phyloP scores from a whole-genome alignment of 495 filamentous ascomycete species.

The Penicillium taxi region DNA sequence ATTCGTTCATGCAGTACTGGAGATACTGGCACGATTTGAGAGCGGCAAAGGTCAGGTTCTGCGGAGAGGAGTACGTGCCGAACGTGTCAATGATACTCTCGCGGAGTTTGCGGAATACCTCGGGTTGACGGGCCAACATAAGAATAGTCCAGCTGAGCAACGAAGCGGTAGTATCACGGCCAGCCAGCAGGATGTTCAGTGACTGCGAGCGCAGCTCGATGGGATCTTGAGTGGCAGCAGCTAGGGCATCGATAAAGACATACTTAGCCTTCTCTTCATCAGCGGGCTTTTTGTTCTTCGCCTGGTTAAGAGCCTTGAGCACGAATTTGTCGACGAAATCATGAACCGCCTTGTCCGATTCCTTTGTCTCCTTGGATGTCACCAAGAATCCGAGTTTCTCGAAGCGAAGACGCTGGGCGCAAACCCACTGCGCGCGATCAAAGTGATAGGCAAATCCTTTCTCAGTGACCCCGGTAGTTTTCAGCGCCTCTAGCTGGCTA shows the following conservation, averaged over 20 bases:
- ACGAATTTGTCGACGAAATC: slow-evolving; percentile 43
- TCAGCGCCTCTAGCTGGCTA: slow-evolving; percentile 27
- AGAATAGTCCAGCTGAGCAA: slow-evolving; percentile 56
- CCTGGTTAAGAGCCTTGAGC: slow-evolving; percentile 21
- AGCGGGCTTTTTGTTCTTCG: slow-evolving; percentile 5
- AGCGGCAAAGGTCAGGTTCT: slow-evolving; percentile 30
- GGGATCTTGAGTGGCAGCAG: slow-evolving; percentile 28
- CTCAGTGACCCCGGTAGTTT: slow-evolving; percentile 17
- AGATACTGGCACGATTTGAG: slow-evolving; percentile 44
- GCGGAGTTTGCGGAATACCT: slow-evolving; percentile 44
- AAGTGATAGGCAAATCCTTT: slow-evolving; percentile 38
- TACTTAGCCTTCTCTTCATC: slow-evolving; percentile 25
- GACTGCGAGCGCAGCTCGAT: slow-evolving; percentile 51
- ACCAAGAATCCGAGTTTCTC: slow-evolving; percentile 47
- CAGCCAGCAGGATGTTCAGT: slow-evolving; percentile 45
- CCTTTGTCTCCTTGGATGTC: slow-evolving; percentile 39
- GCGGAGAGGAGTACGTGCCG: slow-evolving; percentile 27
- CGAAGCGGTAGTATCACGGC: slow-evolving; percentile 56
- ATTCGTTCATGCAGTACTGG: slow-evolving; percentile 23
- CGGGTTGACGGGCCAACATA: slow-evolving; percentile 48
- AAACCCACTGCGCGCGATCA: slow-evolving; percentile 30
- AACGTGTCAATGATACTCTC: slow-evolving; percentile 41
- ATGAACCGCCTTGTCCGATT: slow-evolving; percentile 41
- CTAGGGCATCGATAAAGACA: slow-evolving; percentile 36
- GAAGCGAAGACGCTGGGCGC: slow-evolving; percentile 34